Evolutionary conservation across 1,284 basidiomycete species (phyloP), one percentile per base, ranked within the genome.

Genomic region (Agaricales sp.): DNA sequence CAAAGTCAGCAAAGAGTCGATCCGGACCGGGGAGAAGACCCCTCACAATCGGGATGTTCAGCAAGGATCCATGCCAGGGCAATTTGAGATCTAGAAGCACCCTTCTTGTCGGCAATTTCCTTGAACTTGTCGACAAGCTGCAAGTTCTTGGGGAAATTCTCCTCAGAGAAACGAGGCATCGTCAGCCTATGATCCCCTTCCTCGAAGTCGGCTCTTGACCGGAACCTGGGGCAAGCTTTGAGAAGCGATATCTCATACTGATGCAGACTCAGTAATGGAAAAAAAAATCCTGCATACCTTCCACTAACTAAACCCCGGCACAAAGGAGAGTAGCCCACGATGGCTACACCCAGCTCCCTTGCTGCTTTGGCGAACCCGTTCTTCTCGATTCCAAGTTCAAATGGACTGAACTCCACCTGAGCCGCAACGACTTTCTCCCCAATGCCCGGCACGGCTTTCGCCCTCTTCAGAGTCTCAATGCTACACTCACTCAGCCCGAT

Each of bases 291-390:
- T 11, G 67, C 67, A 55, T 70, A 67, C 52, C 59, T 57, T 2
- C 78, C 77, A 0, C 73, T 72, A 20, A 82, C 56, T 23, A 81
- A 59, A 0, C 78, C 79, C 2, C 73, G 62, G 1, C 73, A 73
- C 14, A 78, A 63, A 0, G 73, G 74, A 21, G 68, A 70, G 39
- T 59, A 60, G 21, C 56, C 57, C 6, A 60, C 55, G 16, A 59
- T 46, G 3, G 48, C 51, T 1, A 59, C 51, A 2, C 58, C 57
- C 8, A 50, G 44, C 50, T 56, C 57, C 6, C 51, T 18, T 23
- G 55, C 55, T 18, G 52, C 49, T 18, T 56, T 52, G 25, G 55
- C 19, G 23, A 58, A 16, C 19, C 56, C 57, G 30, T 51, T 53
- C 43, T 51, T 47, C 46, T 57, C 55, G 53, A 67, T 65, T 47